A percentile compares a stretch with the other conserved stretches of the same genome.
Evolutionary conservation across 768 basidiomycete genomes (phyloP).

Genomic region (Mrakia gelida): DNA sequence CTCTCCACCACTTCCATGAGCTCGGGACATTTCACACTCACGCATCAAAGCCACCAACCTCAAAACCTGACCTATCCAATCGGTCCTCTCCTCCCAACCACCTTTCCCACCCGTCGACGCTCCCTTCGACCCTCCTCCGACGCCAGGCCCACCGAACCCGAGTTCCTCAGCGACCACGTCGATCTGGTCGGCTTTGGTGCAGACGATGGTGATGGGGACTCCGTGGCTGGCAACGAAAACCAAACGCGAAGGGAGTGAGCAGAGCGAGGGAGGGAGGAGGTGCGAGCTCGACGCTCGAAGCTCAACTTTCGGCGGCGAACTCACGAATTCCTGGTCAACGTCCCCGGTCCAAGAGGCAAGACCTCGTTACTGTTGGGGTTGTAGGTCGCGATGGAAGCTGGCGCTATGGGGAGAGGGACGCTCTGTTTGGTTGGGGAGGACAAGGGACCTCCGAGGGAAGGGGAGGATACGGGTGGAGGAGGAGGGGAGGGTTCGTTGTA

Average conservation of each 20-base stretch:
- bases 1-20: too few relatives aligned
- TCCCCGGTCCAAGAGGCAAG: constrained; percentile 77
- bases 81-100: constrained; percentile 79
- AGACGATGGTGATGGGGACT: constrained; percentile 79
- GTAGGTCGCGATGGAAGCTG: constrained; percentile 14
- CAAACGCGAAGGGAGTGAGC: not conserved
- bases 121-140: constrained; percentile 37
- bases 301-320: constrained; percentile 7
- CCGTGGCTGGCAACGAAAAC: constrained; percentile 48
- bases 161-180: constrained; percentile 69
- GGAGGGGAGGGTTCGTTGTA: constrained; percentile 74
- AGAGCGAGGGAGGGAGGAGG: not conserved
- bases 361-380: constrained; percentile 42
- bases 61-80: constrained; percentile 91
- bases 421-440: constrained; percentile 50
- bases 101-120: constrained; percentile 34
- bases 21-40: too few relatives aligned
- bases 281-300: not conserved
- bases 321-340: constrained; percentile 71
- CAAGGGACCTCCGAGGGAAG: constrained; percentile 51
- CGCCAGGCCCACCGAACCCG: constrained; percentile 62
- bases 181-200: constrained; percentile 89
- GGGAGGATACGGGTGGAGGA: constrained; percentile 16
- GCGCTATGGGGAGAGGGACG: not conserved
- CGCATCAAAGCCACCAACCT: constrained; percentile 89